Conservation (phyloP, 768 basidiomycete genomes). For the Suillus discolor region DNA sequence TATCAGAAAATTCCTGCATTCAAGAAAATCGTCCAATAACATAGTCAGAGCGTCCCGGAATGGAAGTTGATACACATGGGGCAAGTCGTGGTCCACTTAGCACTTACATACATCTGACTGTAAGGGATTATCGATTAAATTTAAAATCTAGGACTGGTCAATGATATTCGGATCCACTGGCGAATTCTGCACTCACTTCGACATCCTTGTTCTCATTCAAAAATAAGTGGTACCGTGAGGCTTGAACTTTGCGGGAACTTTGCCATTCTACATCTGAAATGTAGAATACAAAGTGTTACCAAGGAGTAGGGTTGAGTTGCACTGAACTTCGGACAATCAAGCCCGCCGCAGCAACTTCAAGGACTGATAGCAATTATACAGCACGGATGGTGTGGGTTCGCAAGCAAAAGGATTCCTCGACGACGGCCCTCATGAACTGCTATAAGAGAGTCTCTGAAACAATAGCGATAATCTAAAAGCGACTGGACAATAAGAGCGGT, state of each 20-base stretch:
- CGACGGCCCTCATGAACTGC: constrained; percentile 9
- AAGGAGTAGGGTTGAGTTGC: constrained; percentile 1
- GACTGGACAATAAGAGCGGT: constrained; percentile 14
- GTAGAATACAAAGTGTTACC: constrained; percentile 26
- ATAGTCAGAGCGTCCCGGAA: neutral
- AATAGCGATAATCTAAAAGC: constrained; percentile 24
- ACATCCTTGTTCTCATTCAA: constrained; percentile 8
- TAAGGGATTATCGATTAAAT: no score
- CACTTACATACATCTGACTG: no score
- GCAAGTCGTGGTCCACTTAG: no score
- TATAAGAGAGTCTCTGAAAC: constrained; percentile 29
- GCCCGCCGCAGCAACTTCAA: neutral
- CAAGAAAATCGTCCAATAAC: no score
- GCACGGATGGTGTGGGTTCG: constrained; percentile 15
- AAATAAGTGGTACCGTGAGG: constrained; percentile 1
- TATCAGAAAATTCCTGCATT: constrained; percentile 13
- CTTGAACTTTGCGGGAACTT: neutral
- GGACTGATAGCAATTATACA: neutral
- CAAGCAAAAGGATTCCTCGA: constrained; percentile 10
- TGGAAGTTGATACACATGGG: no score
- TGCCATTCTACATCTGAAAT: neutral
- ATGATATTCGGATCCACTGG: no score
- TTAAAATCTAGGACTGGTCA: neutral
- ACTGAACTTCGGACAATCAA: neutral
- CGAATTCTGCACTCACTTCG: neutral